phyloP scores from a whole-genome alignment of 768 basidiomycete genomes.

The Russula ochroleuca region DNA sequence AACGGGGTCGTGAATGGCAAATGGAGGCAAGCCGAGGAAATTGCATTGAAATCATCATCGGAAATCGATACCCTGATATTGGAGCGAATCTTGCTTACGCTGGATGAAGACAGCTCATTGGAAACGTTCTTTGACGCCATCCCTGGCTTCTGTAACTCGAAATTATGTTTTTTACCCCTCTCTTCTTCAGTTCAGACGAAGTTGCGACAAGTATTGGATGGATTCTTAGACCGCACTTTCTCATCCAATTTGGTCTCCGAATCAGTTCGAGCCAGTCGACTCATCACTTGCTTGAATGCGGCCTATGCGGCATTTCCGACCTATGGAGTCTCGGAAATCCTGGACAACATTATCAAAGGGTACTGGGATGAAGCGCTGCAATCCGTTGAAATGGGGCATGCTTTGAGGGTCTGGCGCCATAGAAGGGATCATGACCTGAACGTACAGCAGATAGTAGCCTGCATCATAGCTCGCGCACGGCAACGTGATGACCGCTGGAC shows the following conservation, averaged over 20 bases:
- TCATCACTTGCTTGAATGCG: neutral
- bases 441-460: neutral
- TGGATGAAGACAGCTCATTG: neutral
- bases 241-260: neutral
- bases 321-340: neutral
- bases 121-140: slow-evolving; percentile 5
- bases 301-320: neutral
- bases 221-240: slow-evolving; percentile 4
- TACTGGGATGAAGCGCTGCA: neutral
- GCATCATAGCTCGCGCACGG: neutral
- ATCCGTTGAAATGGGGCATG: slow-evolving; percentile 1
- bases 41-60: neutral
- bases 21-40: neutral
- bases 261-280: neutral
- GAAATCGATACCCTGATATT: neutral
- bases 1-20: neutral
- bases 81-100: neutral
- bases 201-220: neutral
- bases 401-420: neutral
- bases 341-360: neutral
- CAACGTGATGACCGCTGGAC: slow-evolving; percentile 1
- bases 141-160: slow-evolving; percentile 9
- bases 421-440: neutral
- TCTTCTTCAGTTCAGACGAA: neutral
- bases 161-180: neutral